These are phyloP conservation scores for Trichoderma sp. DNA, from an alignment of 2,329 filamentous ascomycete species.

Conservation along the genomic window DNA sequence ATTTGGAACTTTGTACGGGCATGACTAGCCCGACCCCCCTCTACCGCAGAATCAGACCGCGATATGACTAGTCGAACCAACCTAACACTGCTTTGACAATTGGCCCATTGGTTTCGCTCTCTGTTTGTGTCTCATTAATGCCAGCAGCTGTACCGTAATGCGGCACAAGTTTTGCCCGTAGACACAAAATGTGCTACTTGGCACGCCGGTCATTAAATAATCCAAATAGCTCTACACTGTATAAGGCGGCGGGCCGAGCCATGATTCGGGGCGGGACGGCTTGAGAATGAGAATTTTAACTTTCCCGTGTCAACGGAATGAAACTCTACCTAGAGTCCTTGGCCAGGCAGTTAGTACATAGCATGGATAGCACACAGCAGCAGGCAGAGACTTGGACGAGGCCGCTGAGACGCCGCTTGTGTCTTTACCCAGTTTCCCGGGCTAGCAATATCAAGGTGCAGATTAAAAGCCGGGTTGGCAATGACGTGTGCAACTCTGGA, in stretches of 20 bases:
- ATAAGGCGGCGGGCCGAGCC: conserved; percentile 12
- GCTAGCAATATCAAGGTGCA: not conserved
- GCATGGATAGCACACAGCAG: not conserved
- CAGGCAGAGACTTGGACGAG: not conserved
- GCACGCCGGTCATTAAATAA: not conserved
- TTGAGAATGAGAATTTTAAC: not conserved
- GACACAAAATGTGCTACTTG: not conserved
- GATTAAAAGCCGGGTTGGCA: not conserved
- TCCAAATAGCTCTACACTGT: not conserved
- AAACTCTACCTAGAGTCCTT: not conserved
- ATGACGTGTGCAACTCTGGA: conserved; percentile 1
- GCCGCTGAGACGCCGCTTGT: not conserved
- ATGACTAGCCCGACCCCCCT: conserved; percentile 2
- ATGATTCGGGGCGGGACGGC: conserved; percentile 14
- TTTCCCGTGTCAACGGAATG: not conserved
- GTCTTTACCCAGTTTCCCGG: not conserved
- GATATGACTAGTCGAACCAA: conserved; percentile 13
- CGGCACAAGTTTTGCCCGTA: not conserved
- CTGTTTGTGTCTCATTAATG: not conserved
- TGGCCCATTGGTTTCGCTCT: not conserved
- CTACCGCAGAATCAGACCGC: not conserved
- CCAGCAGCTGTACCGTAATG: not conserved
- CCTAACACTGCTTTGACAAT: not conserved
- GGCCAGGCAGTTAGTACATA: not conserved
- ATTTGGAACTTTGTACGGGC: not conserved